Base-by-base conservation (phyloP, 225 moss, liverwort and hornwort genomes). In the Sphagnum tenellum region DNA sequence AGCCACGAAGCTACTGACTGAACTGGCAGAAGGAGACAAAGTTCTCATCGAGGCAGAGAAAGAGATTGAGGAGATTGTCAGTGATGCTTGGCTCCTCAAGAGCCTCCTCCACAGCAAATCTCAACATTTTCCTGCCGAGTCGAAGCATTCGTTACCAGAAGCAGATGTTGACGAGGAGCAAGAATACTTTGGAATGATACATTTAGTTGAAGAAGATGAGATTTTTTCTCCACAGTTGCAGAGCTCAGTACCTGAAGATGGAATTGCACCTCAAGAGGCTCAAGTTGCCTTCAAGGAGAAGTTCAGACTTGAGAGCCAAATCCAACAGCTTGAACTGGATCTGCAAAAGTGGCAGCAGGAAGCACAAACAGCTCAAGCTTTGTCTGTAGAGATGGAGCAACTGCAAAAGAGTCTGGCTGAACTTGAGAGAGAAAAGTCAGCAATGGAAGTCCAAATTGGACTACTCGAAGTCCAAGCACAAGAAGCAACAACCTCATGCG, bases 61-160 rank as follows among this genome's bases (percentile, higher is more conserved):
- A 71, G 89, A 86, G 68, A 76, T 89, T 73, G 84, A 88, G 5
- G 87, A 85, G 47, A 87, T 94, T 5, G 63, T 92, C 44, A 75
- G 85, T 47, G 79, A 79, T 9, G 69, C 81, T 45, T 77, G 74
- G 67, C 57, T 80, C 4, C 69, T 66, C 3, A 83, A 75, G 59
- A 68, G 62, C 3, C 53, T 69, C 3, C 53, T 69, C 8, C 56
- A 64, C 9, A 74, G 73, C 3, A 61, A 69, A 57, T 9, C 57
- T n/a, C 47, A 65, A 48, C 78, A 74, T 56, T 81, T 76, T 77
- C 80, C 80, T 10, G 54, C 72, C 53, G 84, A 75, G 58, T 84
- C 80, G 47, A 64, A 66, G 2, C 75, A 73, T 58, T 84, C 84
- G 9, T 66, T 63, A 1, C 71, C 70, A 45, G 84, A 80, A 71